Base-by-base conservation (phyloP, 2,329 filamentous ascomycete genomes). In the Pseudodiploospora longispora region DNA sequence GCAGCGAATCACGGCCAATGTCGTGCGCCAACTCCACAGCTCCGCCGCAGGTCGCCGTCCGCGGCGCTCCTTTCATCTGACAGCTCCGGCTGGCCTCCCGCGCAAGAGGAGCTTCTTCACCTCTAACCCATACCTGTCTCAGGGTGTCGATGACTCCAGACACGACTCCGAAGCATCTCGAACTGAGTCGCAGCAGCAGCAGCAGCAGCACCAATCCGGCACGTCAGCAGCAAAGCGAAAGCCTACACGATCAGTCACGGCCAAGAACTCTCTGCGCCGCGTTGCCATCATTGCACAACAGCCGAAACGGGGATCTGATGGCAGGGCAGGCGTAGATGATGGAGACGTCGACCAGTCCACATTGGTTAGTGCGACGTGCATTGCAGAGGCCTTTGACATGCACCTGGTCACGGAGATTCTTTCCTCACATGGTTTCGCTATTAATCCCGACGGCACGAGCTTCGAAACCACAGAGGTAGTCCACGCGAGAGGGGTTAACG, bases 211-310 rank as follows among this genome's bases (percentile, higher is more conserved):
- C 44, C 4, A 36, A 30, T 5, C 32, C 42, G 27, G 44, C 19
- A 38, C 55, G 7, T 39, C 56, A 2, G 30, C 56, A 27, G 48
- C 63, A 40, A 75, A 75, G 55, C 67, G 72, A 45, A 75, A 75
- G 46, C 64, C 68, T 6, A 63, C 65, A 3, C 64, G 74, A 35
- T 55, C 66, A 1, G 60, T 67, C 4, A 66, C 67, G 4, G 64
- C 78, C 37, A 85, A 88, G 52, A 85, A 83, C 49, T 93, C 87
- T 2, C 71, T 96, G 30, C 81, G 91, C 44, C 78, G 89, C 47
- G 88, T 95, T 9, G 88, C 90, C 30, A 85, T 88, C 12, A 88
- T 93, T 55, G 89, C 90, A 12, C 88, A 95, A 59, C 72, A 72
- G 49, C 64, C 69, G n/a, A 66, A 69, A 42, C 58, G 59, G 41